These are phyloP conservation scores for Leccinum ochraceum DNA, from an alignment of 768 basidiomycete species.

Conservation along the genomic window DNA sequence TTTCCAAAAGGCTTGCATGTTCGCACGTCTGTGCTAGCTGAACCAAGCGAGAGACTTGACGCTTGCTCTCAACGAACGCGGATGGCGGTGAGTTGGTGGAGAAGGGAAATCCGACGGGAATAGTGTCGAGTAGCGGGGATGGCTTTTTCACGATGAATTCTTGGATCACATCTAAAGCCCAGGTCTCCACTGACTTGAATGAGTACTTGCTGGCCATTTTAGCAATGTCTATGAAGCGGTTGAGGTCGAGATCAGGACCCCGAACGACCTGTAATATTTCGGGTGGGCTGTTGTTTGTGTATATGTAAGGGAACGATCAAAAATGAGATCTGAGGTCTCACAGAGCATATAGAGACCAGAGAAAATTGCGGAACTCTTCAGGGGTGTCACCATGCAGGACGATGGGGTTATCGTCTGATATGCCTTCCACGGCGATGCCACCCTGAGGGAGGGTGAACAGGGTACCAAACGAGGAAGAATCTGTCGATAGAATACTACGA, in stretches of 20 bases:
- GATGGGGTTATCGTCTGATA: slow-evolving; percentile 65
- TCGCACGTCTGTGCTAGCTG: slow-evolving; percentile 67
- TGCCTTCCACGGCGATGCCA: slow-evolving; percentile 50
- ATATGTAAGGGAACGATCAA: background rate
- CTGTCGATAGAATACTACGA: slow-evolving; percentile 58
- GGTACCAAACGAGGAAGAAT: slow-evolving; percentile 61
- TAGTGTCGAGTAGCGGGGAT: slow-evolving; percentile 49
- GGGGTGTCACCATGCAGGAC: slow-evolving; percentile 61
- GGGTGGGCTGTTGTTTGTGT: slow-evolving; percentile 48
- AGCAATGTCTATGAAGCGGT: slow-evolving; percentile 60
- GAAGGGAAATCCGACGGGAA: slow-evolving; percentile 34
- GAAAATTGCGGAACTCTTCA: slow-evolving; percentile 68
- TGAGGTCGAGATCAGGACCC: slow-evolving; percentile 50
- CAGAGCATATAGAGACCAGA: slow-evolving; percentile 79
- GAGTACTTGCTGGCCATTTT: slow-evolving; percentile 71
- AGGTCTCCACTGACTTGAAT: slow-evolving; percentile 72
- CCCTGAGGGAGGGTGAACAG: slow-evolving; percentile 73
- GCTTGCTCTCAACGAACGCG: slow-evolving; percentile 41
- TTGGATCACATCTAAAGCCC: slow-evolving; percentile 74
- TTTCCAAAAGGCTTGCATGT: slow-evolving; percentile 58
- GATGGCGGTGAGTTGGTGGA: slow-evolving; percentile 30
- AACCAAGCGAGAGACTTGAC: slow-evolving; percentile 59
- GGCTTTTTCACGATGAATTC: slow-evolving; percentile 62
- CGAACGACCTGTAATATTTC: slow-evolving; percentile 51
- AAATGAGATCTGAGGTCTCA: slow-evolving; percentile 36